A percentile compares a stretch with the other conserved stretches of the same genome.
Conservation (phyloP, 1,284 basidiomycete genomes). For the Ustilago crameri region DNA sequence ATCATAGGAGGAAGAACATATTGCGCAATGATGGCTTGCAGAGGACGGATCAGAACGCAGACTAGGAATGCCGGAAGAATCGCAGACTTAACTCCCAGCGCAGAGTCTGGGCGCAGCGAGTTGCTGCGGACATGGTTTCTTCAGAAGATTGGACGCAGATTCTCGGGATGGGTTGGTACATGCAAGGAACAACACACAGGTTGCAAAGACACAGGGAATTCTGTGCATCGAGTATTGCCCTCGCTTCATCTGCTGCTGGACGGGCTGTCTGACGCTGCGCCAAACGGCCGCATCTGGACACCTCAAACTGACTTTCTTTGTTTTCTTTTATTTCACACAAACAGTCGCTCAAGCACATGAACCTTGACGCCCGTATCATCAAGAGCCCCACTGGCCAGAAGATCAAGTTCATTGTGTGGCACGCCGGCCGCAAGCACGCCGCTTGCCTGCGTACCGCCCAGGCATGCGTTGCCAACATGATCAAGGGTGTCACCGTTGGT, state of each 20-base stretch:
- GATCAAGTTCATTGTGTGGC: constrained; percentile 95
- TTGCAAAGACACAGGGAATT: no score
- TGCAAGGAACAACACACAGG: no score
- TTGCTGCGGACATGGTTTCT: no score
- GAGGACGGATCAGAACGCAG: no score
- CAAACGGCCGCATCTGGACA: neutral
- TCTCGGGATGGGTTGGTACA: no score
- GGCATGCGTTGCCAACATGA: constrained; percentile 95
- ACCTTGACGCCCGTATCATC: constrained; percentile 69
- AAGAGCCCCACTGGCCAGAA: constrained; percentile 73
- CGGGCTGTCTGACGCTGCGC: constrained; percentile 1
- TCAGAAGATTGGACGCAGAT: no score
- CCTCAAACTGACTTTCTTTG: constrained; percentile 13
- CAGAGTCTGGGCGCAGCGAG: no score
- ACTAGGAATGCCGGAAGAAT: no score
- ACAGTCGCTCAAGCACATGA: constrained; percentile 68
- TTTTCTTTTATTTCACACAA: constrained; percentile 70
- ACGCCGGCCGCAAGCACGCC: constrained; percentile 97
- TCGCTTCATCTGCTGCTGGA: neutral
- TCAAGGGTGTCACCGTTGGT: constrained; percentile 85
- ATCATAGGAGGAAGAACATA: no score
- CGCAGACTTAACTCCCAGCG: no score
- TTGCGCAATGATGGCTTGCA: no score
- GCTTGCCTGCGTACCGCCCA: constrained; percentile 96
- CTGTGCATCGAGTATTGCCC: no score